Evolutionary conservation across 2,329 filamentous ascomycete genomes (phyloP), one percentile per base, ranked within the genome.

Genomic region (Botryosphaeria dothidea): DNA sequence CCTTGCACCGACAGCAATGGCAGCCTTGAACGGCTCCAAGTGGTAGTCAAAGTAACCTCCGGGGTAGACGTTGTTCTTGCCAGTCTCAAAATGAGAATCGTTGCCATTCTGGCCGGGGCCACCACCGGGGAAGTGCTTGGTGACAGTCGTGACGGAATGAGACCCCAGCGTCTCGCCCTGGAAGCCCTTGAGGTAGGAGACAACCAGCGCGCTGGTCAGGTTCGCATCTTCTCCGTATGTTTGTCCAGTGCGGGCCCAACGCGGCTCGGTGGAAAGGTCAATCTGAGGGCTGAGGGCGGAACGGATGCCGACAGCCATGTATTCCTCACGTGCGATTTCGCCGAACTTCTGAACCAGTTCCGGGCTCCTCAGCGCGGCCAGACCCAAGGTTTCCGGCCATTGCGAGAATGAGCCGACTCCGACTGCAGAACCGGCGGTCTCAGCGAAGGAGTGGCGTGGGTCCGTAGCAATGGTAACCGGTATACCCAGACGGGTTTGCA

Each of bases 111-210:
- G 73, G 68, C 81, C 77, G 0, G 83, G 78, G 0, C 84, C 84
- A 7, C 78, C 82, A 4, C 84, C 84, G 0, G 83, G 83, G 68
- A 86, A 85, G 67, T 86, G 83, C 71, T 85, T 85, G 0, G 83
- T 84, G 1, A 84, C 79, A 0, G 83, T 82, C 1, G 78, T 79
- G 3, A 85, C 79, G 1, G 80, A 82, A 29, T 78, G 66, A 0
- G 71, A 68, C 0, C 82, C 82, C n/a, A 84, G 72, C 34, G 75
- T 71, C 1, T 78, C 74, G 0, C 80, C 81, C 27, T 83, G 82
- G 54, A 85, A 80, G 19, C 82, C 83, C 52, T 79, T 77, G 68
- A 85, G 79, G 61, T 83, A 84, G 0, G 79, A 78, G 2, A 78
- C 74, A 3, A 82, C 72, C 1, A 76, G 73, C 34, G 70, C 65